Evolutionary conservation across 306 rosid genomes (phyloP).

Genomic region (Fragaria vesca): DNA sequence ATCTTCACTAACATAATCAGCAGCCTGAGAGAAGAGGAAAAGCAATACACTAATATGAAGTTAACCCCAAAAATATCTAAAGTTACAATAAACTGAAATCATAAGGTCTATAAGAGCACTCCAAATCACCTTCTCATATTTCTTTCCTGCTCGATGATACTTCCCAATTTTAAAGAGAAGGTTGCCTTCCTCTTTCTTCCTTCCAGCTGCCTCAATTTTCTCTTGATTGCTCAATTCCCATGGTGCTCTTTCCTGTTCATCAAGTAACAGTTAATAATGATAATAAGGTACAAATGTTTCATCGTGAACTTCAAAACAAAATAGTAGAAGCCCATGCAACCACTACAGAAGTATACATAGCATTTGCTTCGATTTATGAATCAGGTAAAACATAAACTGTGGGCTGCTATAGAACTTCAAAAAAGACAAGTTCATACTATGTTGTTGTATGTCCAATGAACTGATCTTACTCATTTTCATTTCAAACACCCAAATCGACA

Average conservation of each 20-base stretch:
- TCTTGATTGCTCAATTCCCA: slow-evolving; percentile 58
- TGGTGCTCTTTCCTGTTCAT: slow-evolving; percentile 59
- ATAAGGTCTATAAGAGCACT: not conserved
- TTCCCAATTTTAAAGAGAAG: slow-evolving; percentile 48
- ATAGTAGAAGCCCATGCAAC: not conserved
- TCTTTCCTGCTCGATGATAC: slow-evolving; percentile 51
- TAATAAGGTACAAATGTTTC: not conserved
- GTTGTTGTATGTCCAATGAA: not conserved
- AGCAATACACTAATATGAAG: slow-evolving; percentile 7
- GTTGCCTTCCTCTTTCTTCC: slow-evolving; percentile 77
- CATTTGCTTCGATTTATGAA: not conserved
- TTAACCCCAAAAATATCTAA: not conserved
- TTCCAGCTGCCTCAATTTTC: slow-evolving; percentile 59
- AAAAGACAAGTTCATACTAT: not conserved
- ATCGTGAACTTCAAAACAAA: not conserved
- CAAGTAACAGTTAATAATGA: slow-evolving; percentile 17
- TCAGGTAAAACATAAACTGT: not conserved
- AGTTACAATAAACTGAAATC: slow-evolving; percentile 1
- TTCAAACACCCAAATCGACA: not conserved
- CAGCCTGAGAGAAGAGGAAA: slow-evolving; percentile 44
- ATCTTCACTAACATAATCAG: slow-evolving; percentile 57
- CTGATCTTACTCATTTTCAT: not conserved
- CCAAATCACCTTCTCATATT: slow-evolving; percentile 56
- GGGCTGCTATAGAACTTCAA: not conserved
- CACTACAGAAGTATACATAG: not conserved